phyloP scores from a whole-genome alignment of 495 filamentous ascomycete genomes.

The Gamarada debralockiae region DNA sequence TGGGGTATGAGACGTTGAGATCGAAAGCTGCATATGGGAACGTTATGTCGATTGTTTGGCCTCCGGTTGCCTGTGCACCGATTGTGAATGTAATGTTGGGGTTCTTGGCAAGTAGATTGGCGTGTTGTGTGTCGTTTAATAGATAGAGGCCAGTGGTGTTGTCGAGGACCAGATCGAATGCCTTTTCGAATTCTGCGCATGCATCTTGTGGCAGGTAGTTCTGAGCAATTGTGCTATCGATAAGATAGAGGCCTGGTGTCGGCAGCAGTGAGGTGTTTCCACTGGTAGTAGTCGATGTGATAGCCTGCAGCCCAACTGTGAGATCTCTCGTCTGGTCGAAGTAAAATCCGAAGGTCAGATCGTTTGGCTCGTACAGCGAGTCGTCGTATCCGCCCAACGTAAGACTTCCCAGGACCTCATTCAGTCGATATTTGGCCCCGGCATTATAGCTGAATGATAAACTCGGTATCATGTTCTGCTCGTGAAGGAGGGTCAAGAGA shows the following conservation, averaged over 20 bases:
- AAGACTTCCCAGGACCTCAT: conserved; percentile 42
- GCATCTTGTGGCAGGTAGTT: conserved; percentile 51
- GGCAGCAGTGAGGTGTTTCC: conserved; percentile 17
- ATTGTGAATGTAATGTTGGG: conserved; percentile 48
- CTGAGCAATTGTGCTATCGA: conserved; percentile 51
- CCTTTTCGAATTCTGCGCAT: conserved; percentile 47
- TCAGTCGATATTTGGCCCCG: conserved; percentile 44
- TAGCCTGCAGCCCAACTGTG: conserved; percentile 42
- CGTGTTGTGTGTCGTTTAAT: conserved; percentile 42
- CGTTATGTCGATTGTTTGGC: conserved; percentile 28
- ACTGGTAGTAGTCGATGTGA: conserved; percentile 27
- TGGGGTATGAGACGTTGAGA: conserved; percentile 37
- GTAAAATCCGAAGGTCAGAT: conserved; percentile 40
- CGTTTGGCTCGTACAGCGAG: conserved; percentile 41
- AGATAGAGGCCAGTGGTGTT: conserved; percentile 42
- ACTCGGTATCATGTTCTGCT: conserved; percentile 42
- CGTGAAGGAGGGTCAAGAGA: conserved; percentile 42
- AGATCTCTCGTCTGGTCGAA: conserved; percentile 43
- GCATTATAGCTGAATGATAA: conserved; percentile 52
- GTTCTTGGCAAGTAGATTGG: conserved; percentile 36
- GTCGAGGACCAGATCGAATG: conserved; percentile 48
- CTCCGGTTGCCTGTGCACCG: conserved; percentile 22
- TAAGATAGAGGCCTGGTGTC: conserved; percentile 30
- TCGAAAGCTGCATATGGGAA: conserved; percentile 33
- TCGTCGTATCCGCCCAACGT: conserved; percentile 54